Evolutionary conservation across 2,329 filamentous ascomycete genomes (phyloP).

Genomic region (Cercospora sojina): DNA sequence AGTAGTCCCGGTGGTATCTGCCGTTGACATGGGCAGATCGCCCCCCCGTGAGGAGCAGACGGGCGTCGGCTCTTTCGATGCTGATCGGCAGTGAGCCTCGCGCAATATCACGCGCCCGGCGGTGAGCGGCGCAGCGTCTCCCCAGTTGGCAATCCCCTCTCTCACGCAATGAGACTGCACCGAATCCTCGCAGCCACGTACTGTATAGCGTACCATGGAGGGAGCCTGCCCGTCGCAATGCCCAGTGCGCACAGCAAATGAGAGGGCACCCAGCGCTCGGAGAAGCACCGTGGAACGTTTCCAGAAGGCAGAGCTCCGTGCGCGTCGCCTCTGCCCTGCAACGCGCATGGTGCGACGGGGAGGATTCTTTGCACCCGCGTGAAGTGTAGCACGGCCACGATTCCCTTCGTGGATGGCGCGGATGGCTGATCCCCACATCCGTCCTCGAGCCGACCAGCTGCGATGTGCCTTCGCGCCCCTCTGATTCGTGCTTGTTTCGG

Average conservation of each 20-base stretch:
- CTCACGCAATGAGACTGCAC: not conserved
- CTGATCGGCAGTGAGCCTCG: constrained; percentile 6
- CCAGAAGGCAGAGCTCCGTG: not conserved
- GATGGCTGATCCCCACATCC: constrained; percentile 14
- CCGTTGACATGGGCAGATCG: not conserved
- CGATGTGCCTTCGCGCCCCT: not conserved
- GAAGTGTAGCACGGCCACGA: constrained; percentile 7
- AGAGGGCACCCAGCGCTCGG: not conserved
- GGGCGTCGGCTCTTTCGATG: not conserved
- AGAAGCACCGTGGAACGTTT: not conserved
- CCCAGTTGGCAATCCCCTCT: constrained; percentile 10
- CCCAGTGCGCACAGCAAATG: not conserved
- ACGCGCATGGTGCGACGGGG: not conserved
- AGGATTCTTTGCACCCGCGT: not conserved
- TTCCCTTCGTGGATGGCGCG: not conserved
- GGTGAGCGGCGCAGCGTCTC: not conserved
- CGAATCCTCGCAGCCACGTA: not conserved
- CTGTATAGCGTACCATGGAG: not conserved
- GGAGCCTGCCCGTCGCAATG: not conserved
- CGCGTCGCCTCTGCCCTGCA: not conserved
- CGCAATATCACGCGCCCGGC: constrained; percentile 1
- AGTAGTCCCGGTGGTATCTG: not conserved
- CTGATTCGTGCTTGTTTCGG: constrained; percentile 15
- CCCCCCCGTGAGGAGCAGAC: not conserved
- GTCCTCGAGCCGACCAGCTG: not conserved